Evolutionary conservation across 257 asterid species (phyloP).

Genomic region (Solanum dulcamara): DNA sequence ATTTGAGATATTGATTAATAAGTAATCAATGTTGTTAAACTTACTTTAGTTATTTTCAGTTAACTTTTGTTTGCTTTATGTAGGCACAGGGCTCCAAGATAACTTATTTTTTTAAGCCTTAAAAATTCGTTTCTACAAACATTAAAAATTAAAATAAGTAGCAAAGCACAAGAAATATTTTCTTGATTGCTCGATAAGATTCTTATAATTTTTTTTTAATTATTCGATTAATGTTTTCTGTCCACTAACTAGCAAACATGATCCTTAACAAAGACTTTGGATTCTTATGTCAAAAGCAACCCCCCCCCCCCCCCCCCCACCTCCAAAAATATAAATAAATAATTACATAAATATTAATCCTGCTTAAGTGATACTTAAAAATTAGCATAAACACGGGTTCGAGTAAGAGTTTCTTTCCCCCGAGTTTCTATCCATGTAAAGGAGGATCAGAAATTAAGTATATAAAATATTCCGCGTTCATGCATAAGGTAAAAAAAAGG

Average conservation of each 20-base stretch:
- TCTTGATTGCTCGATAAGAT: slow-evolving; percentile 5
- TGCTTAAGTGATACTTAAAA: too few relatives aligned
- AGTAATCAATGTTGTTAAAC: background rate
- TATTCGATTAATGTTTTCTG: slow-evolving; percentile 1
- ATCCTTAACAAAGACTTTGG: background rate
- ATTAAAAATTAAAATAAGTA: background rate
- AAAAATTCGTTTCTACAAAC: background rate
- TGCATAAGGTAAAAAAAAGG: too few relatives aligned
- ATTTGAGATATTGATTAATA: background rate
- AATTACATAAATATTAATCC: background rate
- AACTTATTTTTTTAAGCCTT: background rate
- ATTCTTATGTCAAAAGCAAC: background rate
- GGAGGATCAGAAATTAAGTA: too few relatives aligned
- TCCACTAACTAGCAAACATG: slow-evolving; percentile 2
- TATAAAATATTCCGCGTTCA: background rate
- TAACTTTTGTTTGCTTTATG: background rate
- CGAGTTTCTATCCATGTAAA: too few relatives aligned
- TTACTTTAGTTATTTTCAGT: background rate
- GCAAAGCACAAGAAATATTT: slow-evolving; percentile 2
- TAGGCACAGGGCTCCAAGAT: background rate
- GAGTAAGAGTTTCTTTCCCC: background rate
- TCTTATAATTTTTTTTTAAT: background rate
- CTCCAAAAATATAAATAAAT: background rate
- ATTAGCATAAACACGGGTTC: background rate
- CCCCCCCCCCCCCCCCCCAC: background rate